Evolutionary conservation across 2,329 filamentous ascomycete species (phyloP), one percentile per base, ranked within the genome.

Genomic region (Trichoderma gracile): DNA sequence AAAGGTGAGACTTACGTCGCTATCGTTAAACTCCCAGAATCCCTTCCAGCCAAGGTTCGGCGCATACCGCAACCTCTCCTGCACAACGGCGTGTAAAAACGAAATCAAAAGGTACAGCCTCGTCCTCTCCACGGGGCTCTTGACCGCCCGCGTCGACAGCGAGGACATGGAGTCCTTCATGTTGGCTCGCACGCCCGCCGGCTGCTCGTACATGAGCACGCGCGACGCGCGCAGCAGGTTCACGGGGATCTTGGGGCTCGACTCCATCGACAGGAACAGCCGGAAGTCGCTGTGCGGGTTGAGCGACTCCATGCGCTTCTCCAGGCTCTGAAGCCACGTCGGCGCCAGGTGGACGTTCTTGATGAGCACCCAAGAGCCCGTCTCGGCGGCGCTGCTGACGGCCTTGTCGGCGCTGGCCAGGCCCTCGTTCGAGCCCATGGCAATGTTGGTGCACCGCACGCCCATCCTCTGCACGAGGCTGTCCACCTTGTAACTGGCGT

Each of bases 1-100:
- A 19, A 7, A 14, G 19, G 19, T 3, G 12, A 3, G 69, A 88
- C 91, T 90, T 86, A 96, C 92, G 78, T 99, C 95, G 71, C 93
- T 96, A 78, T 99, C 96, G 75, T 99, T 99, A 78, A 99, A 99
- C 78, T 99, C 96, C 95, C 96, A 99, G 84, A 97, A 97, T 61
- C 93, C 92, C 81, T 96, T 97, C 95, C 95, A 99, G 66, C 95
- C 95, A 63, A 99, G 82, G 64, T 85, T 94, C 0, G 95, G 96
- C 25, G 94, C 93, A 76, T 99, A 99, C 67, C 95, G 90, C 67
- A 99, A 82, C 71, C 96, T 85, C 77, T 99, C 95, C 77, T 99
- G 95, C 12, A 97, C 88, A 43, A 99, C 93, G 7, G 95, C 96
- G 75, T 99, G 95, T 71, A 99, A 76, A 84, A 99, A 98, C 3